Evolutionary conservation across 1,284 basidiomycete species (phyloP).

Genomic region (Ustilago cynodontis): DNA sequence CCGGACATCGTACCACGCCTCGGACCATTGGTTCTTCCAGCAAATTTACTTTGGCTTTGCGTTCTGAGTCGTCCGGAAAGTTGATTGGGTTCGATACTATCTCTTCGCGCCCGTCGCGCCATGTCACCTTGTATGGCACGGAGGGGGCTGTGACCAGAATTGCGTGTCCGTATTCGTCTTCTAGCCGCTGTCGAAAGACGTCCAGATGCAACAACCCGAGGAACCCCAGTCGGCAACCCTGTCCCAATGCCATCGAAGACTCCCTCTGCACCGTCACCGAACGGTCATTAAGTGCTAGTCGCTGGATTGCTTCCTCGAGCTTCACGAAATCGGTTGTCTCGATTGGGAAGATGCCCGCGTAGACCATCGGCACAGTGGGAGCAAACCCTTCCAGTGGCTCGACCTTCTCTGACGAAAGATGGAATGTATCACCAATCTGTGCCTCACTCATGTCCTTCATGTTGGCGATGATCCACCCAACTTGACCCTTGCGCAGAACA

Average conservation of each 20-base stretch:
- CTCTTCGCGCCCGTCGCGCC: slow-evolving; percentile 52
- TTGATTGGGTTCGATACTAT: slow-evolving; percentile 65
- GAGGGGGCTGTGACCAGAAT: slow-evolving; percentile 68
- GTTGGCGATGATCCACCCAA: slow-evolving; percentile 81
- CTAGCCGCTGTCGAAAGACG: slow-evolving; percentile 92
- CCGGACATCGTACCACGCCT: slow-evolving; percentile 63
- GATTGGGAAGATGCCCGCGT: slow-evolving; percentile 93
- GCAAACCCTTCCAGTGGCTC: slow-evolving; percentile 92
- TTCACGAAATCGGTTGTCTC: slow-evolving; percentile 91
- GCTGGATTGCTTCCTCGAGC: slow-evolving; percentile 93
- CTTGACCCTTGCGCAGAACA: slow-evolving; percentile 85
- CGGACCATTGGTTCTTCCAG: slow-evolving; percentile 66
- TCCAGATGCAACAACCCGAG: slow-evolving; percentile 97
- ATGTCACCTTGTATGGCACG: slow-evolving; percentile 64
- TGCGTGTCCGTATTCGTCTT: slow-evolving; percentile 83
- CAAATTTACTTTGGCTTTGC: slow-evolving; percentile 44
- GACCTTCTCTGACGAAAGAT: slow-evolving; percentile 80
- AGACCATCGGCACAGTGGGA: slow-evolving; percentile 95
- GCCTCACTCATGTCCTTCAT: slow-evolving; percentile 99
- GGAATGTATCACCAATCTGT: slow-evolving; percentile 92
- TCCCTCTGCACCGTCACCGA: slow-evolving; percentile 93
- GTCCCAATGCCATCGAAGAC: slow-evolving; percentile 91
- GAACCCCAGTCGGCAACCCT: slow-evolving; percentile 94
- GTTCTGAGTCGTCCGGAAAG: slow-evolving; percentile 64
- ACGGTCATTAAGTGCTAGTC: slow-evolving; percentile 86